Evolutionary conservation across 2,329 filamentous ascomycete genomes (phyloP), one percentile per base, ranked within the genome.

Genomic region (Neurospora sp.): DNA sequence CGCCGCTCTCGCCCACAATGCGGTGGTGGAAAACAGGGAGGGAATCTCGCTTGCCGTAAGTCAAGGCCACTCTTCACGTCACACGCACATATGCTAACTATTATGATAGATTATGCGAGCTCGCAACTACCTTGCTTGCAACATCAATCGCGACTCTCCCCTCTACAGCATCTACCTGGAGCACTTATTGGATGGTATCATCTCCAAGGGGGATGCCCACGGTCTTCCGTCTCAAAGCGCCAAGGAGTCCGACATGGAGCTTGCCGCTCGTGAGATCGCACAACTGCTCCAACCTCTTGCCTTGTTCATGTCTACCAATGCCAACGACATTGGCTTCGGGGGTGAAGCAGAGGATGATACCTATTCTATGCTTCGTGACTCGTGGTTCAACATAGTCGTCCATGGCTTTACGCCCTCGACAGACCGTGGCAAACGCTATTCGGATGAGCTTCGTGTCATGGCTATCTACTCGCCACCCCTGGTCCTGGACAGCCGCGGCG

Each of bases 331-430:
- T 72, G 83, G 81, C 28, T 80, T 83, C 23, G 80, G 82, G 62
- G 82, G 80, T 40, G 74, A 82, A 10, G 81, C 81, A 69, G 87
- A 91, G 68, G 91, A 94, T 68, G 89, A 95, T 70, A 87, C 88
- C 8, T 86, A 91, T 72, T 87, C 88, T 36, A 82, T 96, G 70
- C 87, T 96, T 74, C 89, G 95, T 68, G 94, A 99, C 83, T 92
- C 93, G 5, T 99, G 96, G 96, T 98, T 97, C 82, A 99, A 99
- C 76, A 93, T 98, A 72, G 92, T 94, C 28, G 91, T 97, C 0
- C 96, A 99, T 78, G 96, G 94, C 4, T 97, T 98, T 78, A 90
- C 89, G 10, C 85, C 91, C 11, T 86, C 87, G 17, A 95, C 93
- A 0, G 86, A 89, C 17, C 87, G 91, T 69, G 92, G 90, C 19